Evolutionary conservation across 2,329 filamentous ascomycete genomes (phyloP), one percentile per base, ranked within the genome.

Genomic region (Xylaria sp.): DNA sequence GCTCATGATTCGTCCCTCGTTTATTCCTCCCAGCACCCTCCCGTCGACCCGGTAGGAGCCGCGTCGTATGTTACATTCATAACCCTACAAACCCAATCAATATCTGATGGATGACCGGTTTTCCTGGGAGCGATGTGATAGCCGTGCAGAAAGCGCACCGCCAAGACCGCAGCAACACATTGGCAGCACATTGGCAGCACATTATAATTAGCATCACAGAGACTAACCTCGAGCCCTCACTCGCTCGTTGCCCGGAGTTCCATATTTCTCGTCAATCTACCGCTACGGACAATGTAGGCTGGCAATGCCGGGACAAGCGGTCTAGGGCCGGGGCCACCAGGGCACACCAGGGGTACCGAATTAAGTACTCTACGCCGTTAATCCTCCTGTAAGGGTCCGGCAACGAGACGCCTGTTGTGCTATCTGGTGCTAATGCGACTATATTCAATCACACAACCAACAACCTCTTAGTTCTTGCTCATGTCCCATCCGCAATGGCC

Each of bases 131-230:
- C 45, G 33, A 25, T 31, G 65, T 67, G 61, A 61, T 36, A 53
- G 65, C 65, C 55, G 55, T 64, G 65, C 65, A 67, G 65, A 56
- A 44, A 60, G 50, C 50, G 31, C 15, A 31, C 54, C 61, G 60
- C 65, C 65, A 63, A 67, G 65, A 56, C 42, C 15, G 15, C 22
- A 27, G n/a, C 25, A 44, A 15, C n/a, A 36, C 33, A 20, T 42
- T 17, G 25, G 11, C n/a, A n/a, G n/a, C n/a, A n/a, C n/a, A n/a
- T n/a, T n/a, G n/a, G n/a, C n/a, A n/a, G n/a, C n/a, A 44, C 42
- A 38, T 13, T 17, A 38, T n/a, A 58, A 58, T 59, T 27, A 60
- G 44, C 29, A 49, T n/a, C 54, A 17, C 31, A 56, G 31, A 27
- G 17, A 39, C 20, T 20, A 25, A 22, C 33, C 49, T 33, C 20